Evolutionary conservation across 192 early-diverging fungal genomes (phyloP).

Genomic region (Backusella mclennaniae): DNA sequence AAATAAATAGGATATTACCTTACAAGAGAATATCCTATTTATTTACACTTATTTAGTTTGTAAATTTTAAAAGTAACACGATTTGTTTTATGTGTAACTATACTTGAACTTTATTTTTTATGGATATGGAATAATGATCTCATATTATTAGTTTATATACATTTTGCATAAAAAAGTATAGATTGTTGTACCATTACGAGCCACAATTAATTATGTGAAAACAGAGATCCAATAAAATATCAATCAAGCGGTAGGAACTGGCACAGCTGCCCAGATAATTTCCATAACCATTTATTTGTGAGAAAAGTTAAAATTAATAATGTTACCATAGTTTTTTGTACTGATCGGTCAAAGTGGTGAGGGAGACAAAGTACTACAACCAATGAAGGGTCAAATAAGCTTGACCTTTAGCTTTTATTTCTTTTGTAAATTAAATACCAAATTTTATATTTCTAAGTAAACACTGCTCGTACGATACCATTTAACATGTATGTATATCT

Average conservation of each 20-base stretch:
- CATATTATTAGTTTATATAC: no score
- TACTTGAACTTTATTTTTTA: no score
- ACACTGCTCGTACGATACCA: no score
- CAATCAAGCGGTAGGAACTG: not conserved
- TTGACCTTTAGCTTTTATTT: no score
- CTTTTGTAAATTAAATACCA: no score
- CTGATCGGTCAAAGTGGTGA: not conserved
- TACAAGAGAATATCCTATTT: not conserved
- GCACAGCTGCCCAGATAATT: not conserved
- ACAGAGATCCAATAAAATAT: not conserved
- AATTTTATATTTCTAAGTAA: no score
- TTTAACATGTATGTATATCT: no score
- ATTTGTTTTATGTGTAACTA: not conserved
- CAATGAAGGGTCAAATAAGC: no score
- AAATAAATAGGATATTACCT: not conserved
- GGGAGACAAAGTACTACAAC: not conserved
- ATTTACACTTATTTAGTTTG: not conserved
- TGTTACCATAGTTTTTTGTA: not conserved
- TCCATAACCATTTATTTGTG: not conserved
- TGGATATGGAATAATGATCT: no score
- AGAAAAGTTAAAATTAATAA: not conserved
- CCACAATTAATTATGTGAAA: conserved; percentile 1
- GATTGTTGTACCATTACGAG: not conserved
- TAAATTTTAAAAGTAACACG: no score
- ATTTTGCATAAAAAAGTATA: not conserved